Base-by-base conservation (phyloP, 352 stramenopile species). In the Globisporangium irregulare region DNA sequence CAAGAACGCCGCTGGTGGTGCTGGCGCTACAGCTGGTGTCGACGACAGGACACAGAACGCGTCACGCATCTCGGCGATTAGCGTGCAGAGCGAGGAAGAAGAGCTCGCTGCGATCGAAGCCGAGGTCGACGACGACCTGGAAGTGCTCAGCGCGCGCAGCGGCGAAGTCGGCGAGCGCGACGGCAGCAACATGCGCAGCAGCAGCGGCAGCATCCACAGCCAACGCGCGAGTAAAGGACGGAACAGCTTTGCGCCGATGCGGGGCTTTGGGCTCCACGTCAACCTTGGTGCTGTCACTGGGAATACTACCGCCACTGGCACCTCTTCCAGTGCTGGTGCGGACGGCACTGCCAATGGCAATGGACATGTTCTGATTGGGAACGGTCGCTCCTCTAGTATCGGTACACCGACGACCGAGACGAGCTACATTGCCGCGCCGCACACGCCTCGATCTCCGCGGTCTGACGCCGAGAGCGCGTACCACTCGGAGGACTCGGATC, bases 101-200 rank as follows among this genome's bases (percentile, higher is more conserved):
- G 81, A 90, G 59, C 65, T 86, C 60, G 83, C 81, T 61, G 82
- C 65, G 29, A 93, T 93, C 58, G 81, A 91, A 75, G 83, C 83
- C 56, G 83, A 92, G 64, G 86, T 93, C 51, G 86, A 93, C 64
- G 86, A 93, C 27, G 85, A 89, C 66, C 75, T 93, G 50, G 86
- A 93, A 53, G 82, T 93, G 22, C 72, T 91, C 25, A 93, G 86
- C 69, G 80, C 77, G n/a, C 81, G 80, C 67, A 92, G 83, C 55
- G 78, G 82, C 29, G 82, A 90, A 55, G 77, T 80, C 34, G 73
- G 73, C 60, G 76, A 85, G 60, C 78, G 76, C 36, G 72, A 73
- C 27, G 77, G 75, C 66, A 84, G 73, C 46, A 72, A 56, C 20
- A 71, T 34, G 71, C 50, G 61, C 65, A 59, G 64, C 70, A 57